Conservation (phyloP, 352 stramenopile species). For the Phytophthora tentaculata region DNA sequence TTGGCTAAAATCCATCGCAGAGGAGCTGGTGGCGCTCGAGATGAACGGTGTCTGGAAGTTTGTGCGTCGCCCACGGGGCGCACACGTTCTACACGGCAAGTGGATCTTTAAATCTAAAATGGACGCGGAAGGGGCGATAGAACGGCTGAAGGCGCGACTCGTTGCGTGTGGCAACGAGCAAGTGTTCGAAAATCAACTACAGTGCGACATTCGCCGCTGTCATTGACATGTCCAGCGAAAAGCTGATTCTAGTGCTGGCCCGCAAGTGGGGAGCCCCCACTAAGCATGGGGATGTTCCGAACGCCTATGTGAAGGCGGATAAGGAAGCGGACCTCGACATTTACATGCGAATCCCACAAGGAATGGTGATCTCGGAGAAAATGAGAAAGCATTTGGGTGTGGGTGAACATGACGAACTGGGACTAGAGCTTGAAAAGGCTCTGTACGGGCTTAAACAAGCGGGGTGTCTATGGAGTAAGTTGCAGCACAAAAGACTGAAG, state of each 20-base stretch:
- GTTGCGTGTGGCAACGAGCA: constrained; percentile 23
- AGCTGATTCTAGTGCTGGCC: neutral
- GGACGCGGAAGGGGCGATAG: neutral
- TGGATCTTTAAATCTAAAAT: neutral
- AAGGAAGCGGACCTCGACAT: constrained; percentile 29
- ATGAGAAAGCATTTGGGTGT: constrained; percentile 4
- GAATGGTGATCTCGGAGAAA: constrained; percentile 20
- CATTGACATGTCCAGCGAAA: neutral
- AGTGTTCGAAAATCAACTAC: neutral
- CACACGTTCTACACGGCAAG: neutral
- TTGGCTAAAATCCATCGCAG: constrained; percentile 4
- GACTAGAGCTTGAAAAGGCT: constrained; percentile 27
- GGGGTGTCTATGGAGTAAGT: constrained; percentile 37
- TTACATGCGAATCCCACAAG: constrained; percentile 20
- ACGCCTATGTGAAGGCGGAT: constrained; percentile 36
- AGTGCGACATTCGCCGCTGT: neutral
- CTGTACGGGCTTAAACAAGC: constrained; percentile 42
- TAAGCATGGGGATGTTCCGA: constrained; percentile 34
- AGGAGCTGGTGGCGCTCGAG: neutral
- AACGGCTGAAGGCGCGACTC: neutral
- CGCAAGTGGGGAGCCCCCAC: neutral
- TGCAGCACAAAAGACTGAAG: constrained; percentile 24
- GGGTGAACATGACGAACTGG: neutral
- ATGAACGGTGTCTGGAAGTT: neutral
- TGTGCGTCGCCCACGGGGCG: neutral